These are phyloP conservation scores for Scheffersomyces amazonensis DNA, from an alignment of 805 yeast genomes.

Conservation along the genomic window DNA sequence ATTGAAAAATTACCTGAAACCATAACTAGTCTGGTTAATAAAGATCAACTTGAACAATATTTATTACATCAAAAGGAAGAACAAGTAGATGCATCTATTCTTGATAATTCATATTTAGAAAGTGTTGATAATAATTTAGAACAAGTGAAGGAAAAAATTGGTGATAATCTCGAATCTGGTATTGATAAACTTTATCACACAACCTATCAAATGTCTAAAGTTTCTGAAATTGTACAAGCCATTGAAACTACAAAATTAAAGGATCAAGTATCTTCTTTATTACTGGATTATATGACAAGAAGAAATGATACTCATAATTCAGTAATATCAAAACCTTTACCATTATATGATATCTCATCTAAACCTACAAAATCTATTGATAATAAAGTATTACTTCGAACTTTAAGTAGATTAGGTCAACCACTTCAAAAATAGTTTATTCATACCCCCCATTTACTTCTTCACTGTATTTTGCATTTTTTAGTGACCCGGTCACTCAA, in stretches of 20 bases:
- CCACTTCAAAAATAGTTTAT: background rate
- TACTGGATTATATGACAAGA: background rate
- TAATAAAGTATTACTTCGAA: background rate
- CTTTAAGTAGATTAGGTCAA: background rate
- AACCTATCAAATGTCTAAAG: slow-evolving; percentile 24
- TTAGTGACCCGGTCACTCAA: no score
- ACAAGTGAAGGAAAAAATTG: slow-evolving; percentile 11
- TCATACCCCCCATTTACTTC: background rate
- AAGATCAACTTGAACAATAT: slow-evolving; percentile 17
- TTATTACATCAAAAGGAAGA: slow-evolving; percentile 11
- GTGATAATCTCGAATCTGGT: slow-evolving; percentile 18
- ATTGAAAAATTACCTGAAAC: slow-evolving; percentile 11
- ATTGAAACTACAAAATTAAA: background rate
- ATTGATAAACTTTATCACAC: slow-evolving; percentile 38
- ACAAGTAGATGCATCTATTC: slow-evolving; percentile 6
- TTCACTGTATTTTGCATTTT: background rate
- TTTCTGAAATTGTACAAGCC: slow-evolving; percentile 16
- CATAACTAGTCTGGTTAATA: slow-evolving; percentile 8
- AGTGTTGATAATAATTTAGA: slow-evolving; percentile 8
- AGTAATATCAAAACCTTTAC: background rate
- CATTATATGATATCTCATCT: background rate
- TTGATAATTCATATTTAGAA: slow-evolving; percentile 12
- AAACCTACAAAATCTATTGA: background rate
- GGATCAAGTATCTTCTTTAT: background rate
- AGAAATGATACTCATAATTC: background rate